Evolutionary conservation across 208 protist genomes (phyloP), one percentile per base, ranked within the genome.

Genomic region (Jaenimonas drosophilae): DNA sequence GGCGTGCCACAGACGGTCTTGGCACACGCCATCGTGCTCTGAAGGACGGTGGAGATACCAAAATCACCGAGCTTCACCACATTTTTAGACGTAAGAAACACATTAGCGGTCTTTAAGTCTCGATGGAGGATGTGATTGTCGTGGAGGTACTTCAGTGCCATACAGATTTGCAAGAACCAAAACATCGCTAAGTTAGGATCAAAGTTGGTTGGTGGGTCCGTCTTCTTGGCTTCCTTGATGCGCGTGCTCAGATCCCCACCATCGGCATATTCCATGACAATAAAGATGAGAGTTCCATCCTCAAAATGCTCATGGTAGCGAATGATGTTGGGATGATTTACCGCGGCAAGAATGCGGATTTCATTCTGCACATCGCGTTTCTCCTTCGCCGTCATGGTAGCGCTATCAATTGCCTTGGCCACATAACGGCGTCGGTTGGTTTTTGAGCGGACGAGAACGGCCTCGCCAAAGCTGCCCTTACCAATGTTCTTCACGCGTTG

Each of bases 1-100:
- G 93, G 93, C n/a, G 93, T 97, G 19, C 95, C 95, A 46, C 95
- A 92, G 27, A 96, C 75, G 9, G 94, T 97, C 67, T 89, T 80
- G 37, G 88, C 88, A 43, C 87, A 89, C 32, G 76, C 77, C 67
- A 92, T 82, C 17, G 86, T 96, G 64, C 91, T 93, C 48, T 91
- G 82, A 23, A 97, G 59, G 17, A 97, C 71, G 5, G 85, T 96
- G 17, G 88, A 92, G 39, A 97, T 94, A 56, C 88, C 88, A 68
- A 95, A 95, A 59, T 95, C 88, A 28, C 81, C 81, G 11, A 95
- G 61, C 56, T 93, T 93, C 39, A 91, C 81, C 7, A 89, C 73
- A 52, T 88, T 84, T 54, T 86, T 82, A 11, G 72, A 76, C 11
- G 79, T 92, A 31, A 95, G 63, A 44, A 95, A 89, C 31, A 95